These are phyloP conservation scores for Apiotrichum domesticum DNA, from an alignment of 1,284 basidiomycete genomes.

Conservation along the genomic window DNA sequence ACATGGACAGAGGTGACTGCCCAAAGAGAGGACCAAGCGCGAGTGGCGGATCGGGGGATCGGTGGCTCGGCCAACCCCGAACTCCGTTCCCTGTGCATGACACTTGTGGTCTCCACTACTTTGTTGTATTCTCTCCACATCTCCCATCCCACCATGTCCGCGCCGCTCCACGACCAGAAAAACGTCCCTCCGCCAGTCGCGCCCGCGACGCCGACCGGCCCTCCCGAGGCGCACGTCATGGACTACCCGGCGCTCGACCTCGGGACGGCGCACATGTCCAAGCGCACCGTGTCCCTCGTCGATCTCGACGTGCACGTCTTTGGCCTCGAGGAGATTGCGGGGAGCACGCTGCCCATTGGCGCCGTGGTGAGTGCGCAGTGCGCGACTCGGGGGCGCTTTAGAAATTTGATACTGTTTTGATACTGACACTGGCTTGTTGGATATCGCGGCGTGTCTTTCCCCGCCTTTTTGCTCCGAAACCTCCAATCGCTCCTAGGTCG, in stretches of 20 bases:
- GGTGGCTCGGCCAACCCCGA: no score
- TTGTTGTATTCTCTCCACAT: no score
- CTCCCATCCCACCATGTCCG: no score
- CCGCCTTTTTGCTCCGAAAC: neutral
- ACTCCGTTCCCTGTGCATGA: no score
- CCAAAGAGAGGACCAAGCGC: no score
- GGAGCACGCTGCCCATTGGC: constrained; percentile 23
- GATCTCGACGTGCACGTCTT: constrained; percentile 38
- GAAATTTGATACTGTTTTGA: neutral
- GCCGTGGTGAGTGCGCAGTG: constrained; percentile 32
- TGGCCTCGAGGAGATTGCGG: constrained; percentile 38
- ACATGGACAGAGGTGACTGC: no score
- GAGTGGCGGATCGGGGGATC: no score
- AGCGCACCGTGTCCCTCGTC: constrained; percentile 20
- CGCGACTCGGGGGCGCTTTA: no score
- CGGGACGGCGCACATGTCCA: constrained; percentile 12
- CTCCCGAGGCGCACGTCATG: constrained; percentile 17
- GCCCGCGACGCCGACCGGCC: neutral
- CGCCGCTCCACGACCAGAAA: no score
- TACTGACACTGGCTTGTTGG: no score
- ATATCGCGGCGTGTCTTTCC: neutral
- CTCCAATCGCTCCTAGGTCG: constrained; percentile 23
- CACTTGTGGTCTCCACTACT: no score
- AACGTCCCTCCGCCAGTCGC: no score
- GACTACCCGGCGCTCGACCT: constrained; percentile 33